These are phyloP conservation scores for Sporothrix euskadiensis DNA, from an alignment of 2,329 filamentous ascomycete species.

Conservation along the genomic window DNA sequence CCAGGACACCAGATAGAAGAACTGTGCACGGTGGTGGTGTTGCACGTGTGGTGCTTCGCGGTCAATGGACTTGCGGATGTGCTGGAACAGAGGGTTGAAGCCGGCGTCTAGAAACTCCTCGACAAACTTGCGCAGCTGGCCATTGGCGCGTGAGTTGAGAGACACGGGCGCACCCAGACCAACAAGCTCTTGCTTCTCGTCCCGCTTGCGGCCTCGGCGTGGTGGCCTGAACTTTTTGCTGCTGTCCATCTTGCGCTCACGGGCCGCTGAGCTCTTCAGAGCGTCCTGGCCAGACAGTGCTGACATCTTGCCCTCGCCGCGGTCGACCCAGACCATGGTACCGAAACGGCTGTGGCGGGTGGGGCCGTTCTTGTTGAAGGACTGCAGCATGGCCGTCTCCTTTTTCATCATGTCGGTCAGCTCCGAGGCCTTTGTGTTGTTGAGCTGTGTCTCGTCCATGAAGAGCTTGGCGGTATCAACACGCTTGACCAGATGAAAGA, in stretches of 20 bases:
- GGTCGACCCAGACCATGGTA: slow-evolving; percentile 95
- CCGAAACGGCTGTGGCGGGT: slow-evolving; percentile 92
- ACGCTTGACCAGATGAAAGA: slow-evolving; percentile 91
- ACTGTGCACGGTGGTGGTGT: slow-evolving; percentile 76
- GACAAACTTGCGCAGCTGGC: slow-evolving; percentile 76
- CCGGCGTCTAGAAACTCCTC: slow-evolving; percentile 92
- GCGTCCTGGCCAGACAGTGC: slow-evolving; percentile 88
- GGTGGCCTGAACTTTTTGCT: slow-evolving; percentile 89
- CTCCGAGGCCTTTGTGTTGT: slow-evolving; percentile 69
- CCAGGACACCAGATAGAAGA: slow-evolving; percentile 91
- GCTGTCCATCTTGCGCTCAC: slow-evolving; percentile 84
- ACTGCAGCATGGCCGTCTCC: slow-evolving; percentile 78
- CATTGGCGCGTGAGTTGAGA: slow-evolving; percentile 71
- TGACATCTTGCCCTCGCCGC: slow-evolving; percentile 78
- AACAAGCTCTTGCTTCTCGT: slow-evolving; percentile 68
- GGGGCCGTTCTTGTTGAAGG: slow-evolving; percentile 74
- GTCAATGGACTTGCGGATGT: slow-evolving; percentile 85
- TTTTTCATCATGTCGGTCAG: slow-evolving; percentile 73
- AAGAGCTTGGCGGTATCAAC: slow-evolving; percentile 83
- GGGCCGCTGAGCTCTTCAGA: slow-evolving; percentile 69
- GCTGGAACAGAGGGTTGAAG: slow-evolving; percentile 87
- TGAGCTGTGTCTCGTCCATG: slow-evolving; percentile 73
- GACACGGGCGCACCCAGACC: slow-evolving; percentile 61
- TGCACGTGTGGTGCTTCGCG: slow-evolving; percentile 81
- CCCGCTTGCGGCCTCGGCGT: slow-evolving; percentile 60